Conservation (phyloP, 805 yeast species). For the Kuraishia capsulata region DNA sequence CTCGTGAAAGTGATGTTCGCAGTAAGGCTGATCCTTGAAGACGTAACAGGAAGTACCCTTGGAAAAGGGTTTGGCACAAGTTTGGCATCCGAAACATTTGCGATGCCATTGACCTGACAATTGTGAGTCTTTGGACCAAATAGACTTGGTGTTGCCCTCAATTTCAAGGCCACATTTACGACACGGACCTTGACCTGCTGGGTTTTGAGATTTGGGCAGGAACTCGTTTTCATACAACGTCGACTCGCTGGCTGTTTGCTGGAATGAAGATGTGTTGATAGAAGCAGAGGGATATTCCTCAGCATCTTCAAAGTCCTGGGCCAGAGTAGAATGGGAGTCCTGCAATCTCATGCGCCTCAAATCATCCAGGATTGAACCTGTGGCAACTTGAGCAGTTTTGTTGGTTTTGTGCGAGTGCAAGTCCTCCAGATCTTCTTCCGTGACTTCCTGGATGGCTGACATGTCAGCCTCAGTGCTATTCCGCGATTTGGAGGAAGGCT, state of each 20-base stretch:
- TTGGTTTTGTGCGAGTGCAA: neutral
- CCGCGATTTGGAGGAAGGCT: conserved; percentile 3
- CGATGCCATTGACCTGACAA: conserved; percentile 93
- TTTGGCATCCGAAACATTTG: conserved; percentile 67
- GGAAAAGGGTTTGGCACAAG: conserved; percentile 49
- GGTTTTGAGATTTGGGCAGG: conserved; percentile 6
- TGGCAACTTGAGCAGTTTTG: no score
- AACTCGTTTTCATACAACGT: neutral
- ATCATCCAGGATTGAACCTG: neutral
- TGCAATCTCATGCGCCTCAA: no score
- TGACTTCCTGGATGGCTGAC: conserved; percentile 24
- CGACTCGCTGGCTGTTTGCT: neutral
- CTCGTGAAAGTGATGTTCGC: conserved; percentile 69
- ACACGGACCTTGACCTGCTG: conserved; percentile 75
- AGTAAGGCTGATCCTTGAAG: conserved; percentile 69
- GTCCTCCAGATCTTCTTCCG: conserved; percentile 14
- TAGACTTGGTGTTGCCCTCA: conserved; percentile 46
- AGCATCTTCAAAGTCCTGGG: neutral
- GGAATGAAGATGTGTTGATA: neutral
- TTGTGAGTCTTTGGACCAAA: conserved; percentile 80
- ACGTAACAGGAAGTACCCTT: conserved; percentile 68
- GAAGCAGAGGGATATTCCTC: neutral
- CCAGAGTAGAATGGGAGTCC: neutral
- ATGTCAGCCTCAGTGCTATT: conserved; percentile 12
- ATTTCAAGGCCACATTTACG: conserved; percentile 59